Conservation (phyloP, 805 yeast species). For the Starmera caribaea region DNA sequence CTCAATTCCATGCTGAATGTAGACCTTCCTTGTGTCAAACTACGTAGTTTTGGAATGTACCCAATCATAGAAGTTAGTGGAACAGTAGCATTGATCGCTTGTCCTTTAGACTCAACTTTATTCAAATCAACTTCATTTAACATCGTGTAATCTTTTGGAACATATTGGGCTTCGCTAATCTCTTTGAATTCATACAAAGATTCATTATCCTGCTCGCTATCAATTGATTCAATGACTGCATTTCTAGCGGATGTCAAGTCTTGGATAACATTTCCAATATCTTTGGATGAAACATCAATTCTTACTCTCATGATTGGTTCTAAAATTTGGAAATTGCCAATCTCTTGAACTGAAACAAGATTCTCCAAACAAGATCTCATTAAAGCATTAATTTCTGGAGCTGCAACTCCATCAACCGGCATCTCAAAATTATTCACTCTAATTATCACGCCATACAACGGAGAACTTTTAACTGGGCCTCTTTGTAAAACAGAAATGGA, state of each 20-base stretch:
- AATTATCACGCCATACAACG: slow-evolving; percentile 53
- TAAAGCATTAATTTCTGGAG: slow-evolving; percentile 31
- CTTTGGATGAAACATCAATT: slow-evolving; percentile 58
- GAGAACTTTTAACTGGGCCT: slow-evolving; percentile 45
- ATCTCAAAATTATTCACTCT: slow-evolving; percentile 38
- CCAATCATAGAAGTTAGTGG: slow-evolving; percentile 91
- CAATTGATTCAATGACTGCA: slow-evolving; percentile 64
- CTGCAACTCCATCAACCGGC: slow-evolving; percentile 37
- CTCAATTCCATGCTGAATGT: slow-evolving; percentile 68
- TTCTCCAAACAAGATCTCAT: slow-evolving; percentile 36
- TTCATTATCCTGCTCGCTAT: slow-evolving; percentile 42
- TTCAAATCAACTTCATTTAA: not conserved
- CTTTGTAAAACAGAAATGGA: slow-evolving; percentile 50
- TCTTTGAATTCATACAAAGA: slow-evolving; percentile 37
- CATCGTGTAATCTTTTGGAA: slow-evolving; percentile 68
- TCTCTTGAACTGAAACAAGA: slow-evolving; percentile 20
- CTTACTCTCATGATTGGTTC: slow-evolving; percentile 84
- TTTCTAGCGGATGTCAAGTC: slow-evolving; percentile 74
- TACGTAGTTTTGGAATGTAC: slow-evolving; percentile 65
- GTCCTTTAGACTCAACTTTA: slow-evolving; percentile 11
- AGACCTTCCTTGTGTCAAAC: slow-evolving; percentile 86
- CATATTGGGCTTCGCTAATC: slow-evolving; percentile 51
- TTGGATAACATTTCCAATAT: slow-evolving; percentile 74
- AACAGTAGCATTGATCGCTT: slow-evolving; percentile 65
- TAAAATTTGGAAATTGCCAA: slow-evolving; percentile 40